These are phyloP conservation scores for Triticum timopheevii DNA, from an alignment of 176 grass and related monocot species.

Conservation along the genomic window DNA sequence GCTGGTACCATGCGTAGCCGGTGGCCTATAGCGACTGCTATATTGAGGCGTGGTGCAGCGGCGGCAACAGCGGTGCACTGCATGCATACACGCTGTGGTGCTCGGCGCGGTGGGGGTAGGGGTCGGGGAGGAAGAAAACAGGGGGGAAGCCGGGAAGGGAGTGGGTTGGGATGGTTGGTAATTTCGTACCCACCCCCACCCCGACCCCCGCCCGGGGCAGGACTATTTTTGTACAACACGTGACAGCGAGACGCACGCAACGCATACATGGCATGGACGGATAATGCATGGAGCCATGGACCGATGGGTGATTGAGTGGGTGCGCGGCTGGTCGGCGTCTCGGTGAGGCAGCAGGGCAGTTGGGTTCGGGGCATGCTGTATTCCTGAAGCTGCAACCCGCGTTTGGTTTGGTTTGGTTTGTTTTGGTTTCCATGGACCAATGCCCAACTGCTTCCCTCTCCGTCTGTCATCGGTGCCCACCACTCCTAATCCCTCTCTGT, in stretches of 20 bases:
- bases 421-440: background rate
- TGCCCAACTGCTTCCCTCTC: constrained; percentile 20
- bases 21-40: background rate
- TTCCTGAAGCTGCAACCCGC: background rate
- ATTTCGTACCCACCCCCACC: constrained; percentile 26
- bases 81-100: background rate
- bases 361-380: background rate
- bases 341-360: background rate
- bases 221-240: background rate
- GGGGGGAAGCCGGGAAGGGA: background rate
- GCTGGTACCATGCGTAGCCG: background rate
- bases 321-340: background rate
- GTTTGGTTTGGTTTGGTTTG: background rate
- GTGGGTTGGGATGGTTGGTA: constrained; percentile 30
- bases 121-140: background rate
- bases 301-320: background rate
- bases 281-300: background rate
- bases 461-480: background rate
- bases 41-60: background rate
- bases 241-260: background rate
- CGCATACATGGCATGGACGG: background rate
- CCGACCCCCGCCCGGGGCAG: too few relatives aligned
- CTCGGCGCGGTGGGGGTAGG: background rate
- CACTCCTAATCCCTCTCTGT: too few relatives aligned
- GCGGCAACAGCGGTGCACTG: background rate